phyloP scores from a whole-genome alignment of 148 eudicot genomes.

The Cornus controversa region DNA sequence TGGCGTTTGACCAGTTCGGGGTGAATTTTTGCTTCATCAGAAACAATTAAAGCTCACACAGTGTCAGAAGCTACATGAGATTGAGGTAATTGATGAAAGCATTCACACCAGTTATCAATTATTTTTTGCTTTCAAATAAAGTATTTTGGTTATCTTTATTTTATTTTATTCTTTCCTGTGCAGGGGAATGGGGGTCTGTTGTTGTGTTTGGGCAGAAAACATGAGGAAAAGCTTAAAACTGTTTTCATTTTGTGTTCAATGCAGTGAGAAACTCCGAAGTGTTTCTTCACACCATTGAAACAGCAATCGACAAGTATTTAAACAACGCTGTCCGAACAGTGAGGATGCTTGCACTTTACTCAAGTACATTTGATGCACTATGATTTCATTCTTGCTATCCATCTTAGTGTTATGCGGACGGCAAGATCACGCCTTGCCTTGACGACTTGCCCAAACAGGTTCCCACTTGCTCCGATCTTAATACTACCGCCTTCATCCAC shows the following conservation, averaged over 20 bases:
- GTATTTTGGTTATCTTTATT: too few species aligned
- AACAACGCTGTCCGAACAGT: too few species aligned
- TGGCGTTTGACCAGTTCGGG: too few species aligned
- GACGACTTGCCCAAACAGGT: conserved; percentile 67
- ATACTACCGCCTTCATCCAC: conserved; percentile 67
- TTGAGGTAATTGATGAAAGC: too few species aligned
- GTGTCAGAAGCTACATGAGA: too few species aligned
- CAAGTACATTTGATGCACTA: too few species aligned
- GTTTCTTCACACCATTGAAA: background rate
- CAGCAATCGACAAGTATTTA: background rate
- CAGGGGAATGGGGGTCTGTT: background rate
- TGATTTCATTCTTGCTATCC: too few species aligned
- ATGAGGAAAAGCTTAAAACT: background rate
- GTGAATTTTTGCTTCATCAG: too few species aligned
- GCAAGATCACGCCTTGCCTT: conserved; percentile 51
- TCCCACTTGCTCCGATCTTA: conserved; percentile 70
- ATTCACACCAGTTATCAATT: too few species aligned
- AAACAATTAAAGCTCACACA: too few species aligned
- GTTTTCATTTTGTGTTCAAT: background rate
- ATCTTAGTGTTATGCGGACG: conserved; percentile 69
- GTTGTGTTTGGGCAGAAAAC: background rate
- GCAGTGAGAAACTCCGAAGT: background rate
- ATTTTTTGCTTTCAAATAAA: too few species aligned
- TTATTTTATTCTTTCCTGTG: background rate
- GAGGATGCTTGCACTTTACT: too few species aligned